A percentile compares a stretch with the other conserved stretches of the same genome.
Conservation (phyloP, 768 basidiomycete genomes). For the Sporobolomyces pararoseus region DNA sequence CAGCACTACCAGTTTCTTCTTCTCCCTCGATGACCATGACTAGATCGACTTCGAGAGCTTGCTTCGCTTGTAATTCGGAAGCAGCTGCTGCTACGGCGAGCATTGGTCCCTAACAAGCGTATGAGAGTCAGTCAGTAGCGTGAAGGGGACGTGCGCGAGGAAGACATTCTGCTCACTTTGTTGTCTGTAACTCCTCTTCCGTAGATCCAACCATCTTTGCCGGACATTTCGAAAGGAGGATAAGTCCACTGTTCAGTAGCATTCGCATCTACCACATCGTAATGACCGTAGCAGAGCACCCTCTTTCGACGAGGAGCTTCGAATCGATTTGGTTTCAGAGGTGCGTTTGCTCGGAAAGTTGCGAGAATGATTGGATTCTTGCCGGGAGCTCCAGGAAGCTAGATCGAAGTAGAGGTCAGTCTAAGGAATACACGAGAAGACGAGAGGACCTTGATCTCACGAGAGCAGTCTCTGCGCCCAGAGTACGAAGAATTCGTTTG, state of each 20-base stretch:
- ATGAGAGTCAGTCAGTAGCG: not conserved
- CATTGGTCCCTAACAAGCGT: slow-evolving; percentile 65
- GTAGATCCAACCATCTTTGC: slow-evolving; percentile 82
- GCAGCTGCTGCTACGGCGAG: slow-evolving; percentile 86
- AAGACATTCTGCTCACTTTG: slow-evolving; percentile 54
- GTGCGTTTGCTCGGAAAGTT: slow-evolving; percentile 70
- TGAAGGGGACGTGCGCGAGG: not conserved
- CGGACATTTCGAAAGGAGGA: slow-evolving; percentile 75
- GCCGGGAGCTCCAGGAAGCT: slow-evolving; percentile 74
- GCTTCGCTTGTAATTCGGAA: slow-evolving; percentile 66
- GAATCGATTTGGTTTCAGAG: slow-evolving; percentile 37
- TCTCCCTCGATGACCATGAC: slow-evolving; percentile 93
- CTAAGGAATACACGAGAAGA: no score
- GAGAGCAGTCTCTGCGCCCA: slow-evolving; percentile 76
- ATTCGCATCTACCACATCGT: slow-evolving; percentile 83
- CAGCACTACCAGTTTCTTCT: slow-evolving; percentile 87
- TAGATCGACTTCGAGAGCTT: slow-evolving; percentile 77
- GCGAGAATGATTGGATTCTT: slow-evolving; percentile 85
- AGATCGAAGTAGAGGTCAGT: not conserved
- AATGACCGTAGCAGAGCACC: slow-evolving; percentile 94
- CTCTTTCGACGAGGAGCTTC: slow-evolving; percentile 56
- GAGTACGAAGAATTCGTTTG: slow-evolving; percentile 76
- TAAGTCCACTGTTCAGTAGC: slow-evolving; percentile 69
- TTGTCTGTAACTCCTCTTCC: slow-evolving; percentile 87
- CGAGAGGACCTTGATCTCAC: no score